These are phyloP conservation scores for Funneliformis caledonium DNA, from an alignment of 371 early-diverging fungal species.

Conservation along the genomic window DNA sequence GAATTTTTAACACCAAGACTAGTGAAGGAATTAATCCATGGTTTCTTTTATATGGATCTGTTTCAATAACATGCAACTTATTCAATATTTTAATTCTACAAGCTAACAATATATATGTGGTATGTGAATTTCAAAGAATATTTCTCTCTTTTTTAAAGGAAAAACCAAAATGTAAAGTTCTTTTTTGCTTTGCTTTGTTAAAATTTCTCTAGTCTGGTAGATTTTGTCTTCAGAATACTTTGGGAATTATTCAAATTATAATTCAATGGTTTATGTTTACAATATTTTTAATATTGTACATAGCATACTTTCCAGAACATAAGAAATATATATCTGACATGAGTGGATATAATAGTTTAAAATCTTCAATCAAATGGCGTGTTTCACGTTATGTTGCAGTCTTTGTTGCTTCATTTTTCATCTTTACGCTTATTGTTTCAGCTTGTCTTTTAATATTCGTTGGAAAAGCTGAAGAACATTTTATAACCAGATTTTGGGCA, in stretches of 20 bases:
- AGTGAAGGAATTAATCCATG: conserved; percentile 90
- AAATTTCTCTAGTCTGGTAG: conserved; percentile 45
- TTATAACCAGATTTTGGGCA: conserved; percentile 75
- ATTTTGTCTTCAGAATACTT: conserved; percentile 78
- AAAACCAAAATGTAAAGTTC: background rate
- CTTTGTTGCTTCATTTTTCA: conserved; percentile 61
- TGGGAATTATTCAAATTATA: conserved; percentile 83
- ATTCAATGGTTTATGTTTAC: conserved; percentile 84
- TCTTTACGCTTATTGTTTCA: conserved; percentile 60
- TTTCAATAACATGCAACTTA: conserved; percentile 80
- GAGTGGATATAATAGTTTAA: background rate
- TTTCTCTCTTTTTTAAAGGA: too few relatives aligned
- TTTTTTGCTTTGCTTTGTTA: background rate
- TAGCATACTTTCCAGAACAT: conserved; percentile 76
- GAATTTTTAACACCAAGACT: conserved; percentile 73
- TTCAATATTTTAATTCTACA: conserved; percentile 85
- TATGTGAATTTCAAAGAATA: too few relatives aligned
- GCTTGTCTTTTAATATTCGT: conserved; percentile 55
- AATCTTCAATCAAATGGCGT: conserved; percentile 63
- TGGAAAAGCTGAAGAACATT: conserved; percentile 59
- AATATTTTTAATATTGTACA: conserved; percentile 70
- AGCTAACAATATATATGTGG: conserved; percentile 60
- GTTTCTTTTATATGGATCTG: conserved; percentile 86
- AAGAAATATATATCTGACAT: conserved; percentile 48
- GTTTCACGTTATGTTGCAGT: conserved; percentile 62